Evolutionary conservation across 78 protist species (phyloP).

Genomic region (Dictyostelium firmibasis): DNA sequence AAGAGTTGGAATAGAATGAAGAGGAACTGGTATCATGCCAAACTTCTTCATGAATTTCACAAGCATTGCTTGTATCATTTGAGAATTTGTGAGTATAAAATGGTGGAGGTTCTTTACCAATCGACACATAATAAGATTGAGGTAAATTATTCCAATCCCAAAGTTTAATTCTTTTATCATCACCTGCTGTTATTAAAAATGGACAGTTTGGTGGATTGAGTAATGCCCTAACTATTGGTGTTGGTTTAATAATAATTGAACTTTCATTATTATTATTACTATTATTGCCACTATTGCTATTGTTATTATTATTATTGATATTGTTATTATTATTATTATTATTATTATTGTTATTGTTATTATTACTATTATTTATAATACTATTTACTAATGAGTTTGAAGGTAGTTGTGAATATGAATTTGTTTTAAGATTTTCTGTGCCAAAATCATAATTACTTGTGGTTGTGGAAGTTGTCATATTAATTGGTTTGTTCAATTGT

Average conservation of each 20-base stretch:
- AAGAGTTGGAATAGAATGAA: not conserved
- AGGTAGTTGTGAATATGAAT: not conserved
- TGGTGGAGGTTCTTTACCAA: conserved; percentile 55
- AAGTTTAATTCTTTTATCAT: conserved; percentile 74
- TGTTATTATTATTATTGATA: not conserved
- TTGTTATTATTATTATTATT: not conserved
- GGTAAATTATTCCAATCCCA: conserved; percentile 44
- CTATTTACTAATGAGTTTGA: not conserved
- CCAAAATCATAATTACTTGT: conserved; percentile 43
- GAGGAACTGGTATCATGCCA: conserved; percentile 52
- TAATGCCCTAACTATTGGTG: conserved; percentile 51
- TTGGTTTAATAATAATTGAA: not conserved
- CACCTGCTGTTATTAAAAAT: conserved; percentile 73
- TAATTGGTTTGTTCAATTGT: not conserved
- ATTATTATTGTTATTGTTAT: not conserved
- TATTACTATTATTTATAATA: not conserved
- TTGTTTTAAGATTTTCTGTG: conserved; percentile 37
- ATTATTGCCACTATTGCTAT: not conserved
- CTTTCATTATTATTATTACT: not conserved
- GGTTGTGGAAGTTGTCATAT: not conserved
- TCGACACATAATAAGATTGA: conserved; percentile 42
- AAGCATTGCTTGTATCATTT: conserved; percentile 15
- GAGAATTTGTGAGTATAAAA: conserved; percentile 30
- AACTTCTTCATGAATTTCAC: conserved; percentile 49
- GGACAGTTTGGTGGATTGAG: conserved; percentile 59